Base-by-base conservation (phyloP, 2,329 filamentous ascomycete species). In the Colletotrichum phormii region DNA sequence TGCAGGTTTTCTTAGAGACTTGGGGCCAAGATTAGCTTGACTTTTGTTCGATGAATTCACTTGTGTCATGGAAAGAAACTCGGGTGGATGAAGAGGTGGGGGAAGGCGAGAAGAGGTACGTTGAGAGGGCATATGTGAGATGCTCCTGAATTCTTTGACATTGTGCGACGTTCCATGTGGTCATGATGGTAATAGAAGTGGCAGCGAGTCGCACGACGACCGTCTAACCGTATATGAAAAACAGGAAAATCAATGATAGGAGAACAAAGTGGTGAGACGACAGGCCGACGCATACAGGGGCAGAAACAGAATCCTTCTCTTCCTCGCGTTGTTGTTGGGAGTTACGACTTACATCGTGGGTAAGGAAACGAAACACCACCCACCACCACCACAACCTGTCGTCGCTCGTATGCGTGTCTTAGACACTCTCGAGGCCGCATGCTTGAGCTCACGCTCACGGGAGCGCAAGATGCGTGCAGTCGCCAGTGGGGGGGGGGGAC, bases 391-490 rank as follows among this genome's bases (percentile, higher is more conserved):
- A n/a, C 22, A 42, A 42, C 37, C 13, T 42, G 7, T 37, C 31
- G 22, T 64, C 37, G 31, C 33, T 54, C 13, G 22, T n/a, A 42
- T 35, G 67, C 15, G 33, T 67, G 72, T 73, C 72, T 72, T 12
- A 73, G 72, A 74, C 70, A 73, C 26, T 67, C 46, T n/a, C 24
- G 33, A 51, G 53, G 59, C 53, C 60, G 68, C 68, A 67, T 64
- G 72, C 59, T 67, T 74, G 57, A 18, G 58, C 55, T 29, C 51
- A 22, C 69, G 69, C 68, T 73, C 71, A 73, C 71, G 71, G 59
- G 63, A 64, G 33, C 68, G 26, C 13, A 42, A 42, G 37, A 42
- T 42, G 37, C 3, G 37, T 15, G 37, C 37, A 42, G 37, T 37
- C 5, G 35, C 12, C 35, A 37, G 35, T 37, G 35, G 35, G 13